These are phyloP conservation scores for Elsinoe perseae DNA, from an alignment of 2,329 filamentous ascomycete genomes.

Conservation along the genomic window DNA sequence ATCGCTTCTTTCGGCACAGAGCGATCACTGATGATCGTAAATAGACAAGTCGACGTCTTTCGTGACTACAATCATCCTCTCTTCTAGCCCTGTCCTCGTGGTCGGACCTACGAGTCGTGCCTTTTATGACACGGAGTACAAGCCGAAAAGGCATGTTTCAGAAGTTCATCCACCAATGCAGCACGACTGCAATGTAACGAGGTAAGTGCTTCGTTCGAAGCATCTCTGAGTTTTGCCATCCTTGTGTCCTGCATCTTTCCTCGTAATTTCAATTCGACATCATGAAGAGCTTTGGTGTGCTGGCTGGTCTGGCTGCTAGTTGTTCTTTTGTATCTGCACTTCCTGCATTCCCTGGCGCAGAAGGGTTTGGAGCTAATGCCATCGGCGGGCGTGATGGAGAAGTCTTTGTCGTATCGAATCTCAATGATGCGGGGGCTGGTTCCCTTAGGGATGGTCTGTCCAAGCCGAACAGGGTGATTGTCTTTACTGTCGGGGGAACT, in stretches of 20 bases:
- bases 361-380: conserved; percentile 9
- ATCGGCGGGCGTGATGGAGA: conserved; percentile 3
- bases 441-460: conserved; percentile 7
- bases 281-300: conserved; percentile 9
- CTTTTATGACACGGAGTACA: conserved; percentile 9
- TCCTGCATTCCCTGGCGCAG: conserved; percentile 5
- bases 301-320: conserved; percentile 10
- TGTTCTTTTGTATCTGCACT: conserved; percentile 7
- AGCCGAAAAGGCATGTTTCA: neutral
- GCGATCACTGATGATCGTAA: neutral
- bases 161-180: conserved; percentile 13
- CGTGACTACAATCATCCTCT: neutral
- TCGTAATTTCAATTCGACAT: neutral
- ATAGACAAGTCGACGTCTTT: neutral
- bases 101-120: neutral
- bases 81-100: neutral
- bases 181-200: neutral
- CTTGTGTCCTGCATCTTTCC: neutral
- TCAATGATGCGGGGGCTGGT: conserved; percentile 3
- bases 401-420: conserved; percentile 4
- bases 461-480: conserved; percentile 1
- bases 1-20: neutral
- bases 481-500: conserved; percentile 1
- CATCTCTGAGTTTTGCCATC: neutral
- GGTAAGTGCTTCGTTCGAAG: neutral